Base-by-base conservation (phyloP, 768 basidiomycete species). In the Termitomyces bulborhizus region DNA sequence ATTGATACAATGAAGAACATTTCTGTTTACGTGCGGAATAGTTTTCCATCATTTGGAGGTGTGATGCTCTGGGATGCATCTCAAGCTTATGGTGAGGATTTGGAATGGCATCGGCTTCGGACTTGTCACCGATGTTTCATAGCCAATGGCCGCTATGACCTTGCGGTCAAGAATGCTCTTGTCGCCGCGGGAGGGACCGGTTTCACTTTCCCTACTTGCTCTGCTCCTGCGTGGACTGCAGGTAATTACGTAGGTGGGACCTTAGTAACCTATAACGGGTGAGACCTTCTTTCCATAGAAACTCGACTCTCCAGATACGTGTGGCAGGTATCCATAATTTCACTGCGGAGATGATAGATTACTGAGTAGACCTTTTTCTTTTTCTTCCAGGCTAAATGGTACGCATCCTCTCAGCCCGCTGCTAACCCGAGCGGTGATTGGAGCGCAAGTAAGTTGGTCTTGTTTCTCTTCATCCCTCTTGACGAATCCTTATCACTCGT, bases 11-110 rank as follows among this genome's bases (percentile, higher is more conserved):
- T 86, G 47, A 73, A 70, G 26, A 73, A 36, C 53, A 80, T 82
- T 40, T 73, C 80, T 13, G 66, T 71, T 26, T 63, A 75, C 55
- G 83, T 80, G 71, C 78, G 80, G 39, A 69, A 72, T 40, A 79
- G 78, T 56, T 85, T 81, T 68, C 80, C 83, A 3, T 83, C 82
- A 1, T 85, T 85, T 60, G 82, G 84, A n/a, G 84, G 84, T 6
- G 77, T 85, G 15, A 77, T 79, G 78, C 57, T 81, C 13, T 81
- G 79, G 78, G 77, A 79, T 62, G 74, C 68, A 43, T 76, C 75
- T 18, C 76, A 78, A 61, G 76, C 76, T 42, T 73, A 71, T 57
- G 77, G 77, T 76, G 53, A 65, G 68, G 74, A 46, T 69, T 8
- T 36, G 67, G 54, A 37, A 15, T 37, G 15, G 70, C 68, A 41